Base-by-base conservation (phyloP, 179 eudicot species). In the Camellia oleifera region DNA sequence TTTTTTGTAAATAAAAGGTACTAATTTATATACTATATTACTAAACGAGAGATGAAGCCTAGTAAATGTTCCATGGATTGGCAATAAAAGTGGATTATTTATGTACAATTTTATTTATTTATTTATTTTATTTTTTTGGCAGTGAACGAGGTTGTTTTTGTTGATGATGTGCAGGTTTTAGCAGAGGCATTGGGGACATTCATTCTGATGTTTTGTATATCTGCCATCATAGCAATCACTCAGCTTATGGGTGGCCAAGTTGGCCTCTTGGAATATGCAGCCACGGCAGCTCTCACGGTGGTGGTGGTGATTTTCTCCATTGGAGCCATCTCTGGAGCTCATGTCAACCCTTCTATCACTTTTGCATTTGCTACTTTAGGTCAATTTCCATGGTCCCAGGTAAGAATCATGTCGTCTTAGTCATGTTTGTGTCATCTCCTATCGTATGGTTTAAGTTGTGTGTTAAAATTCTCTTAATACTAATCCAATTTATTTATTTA, bases 311-410 rank as follows among this genome's bases (percentile, higher is more conserved):
- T 90, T 64, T 94, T 87, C 88, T 84, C 94, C 5, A 74, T 92
- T 0, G 97, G 93, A 1, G 42, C 83, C 67, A 88, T 92, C 68
- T 94, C 98, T 0, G 99, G 99, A 48, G 99, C 97, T 45, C 99
- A 95, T 88, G 85, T 95, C 61, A 95, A 94, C 85, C 99, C 99
- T 66, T 91, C 99, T 10, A 85, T 92, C 80, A 94, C 98, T 0
- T 82, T 95, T n/a, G 97, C 97, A 17, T 95, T 94, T 15, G 99
- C 99, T 13, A 61, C 87, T 45, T 88, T 86, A 20, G 95, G 97
- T 32, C 91, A 90, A 44, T 95, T 95, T 77, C 90, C 99, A 15
- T 95, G 99, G 98, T 79, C 81, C 70, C 86, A 88, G 95, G 98
- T 94, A 57, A 10, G 61, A 32, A 1, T 32, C 40, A 32, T 1